phyloP scores from a whole-genome alignment of 2,329 filamentous ascomycete species.

The Dactylonectria estremocensis region DNA sequence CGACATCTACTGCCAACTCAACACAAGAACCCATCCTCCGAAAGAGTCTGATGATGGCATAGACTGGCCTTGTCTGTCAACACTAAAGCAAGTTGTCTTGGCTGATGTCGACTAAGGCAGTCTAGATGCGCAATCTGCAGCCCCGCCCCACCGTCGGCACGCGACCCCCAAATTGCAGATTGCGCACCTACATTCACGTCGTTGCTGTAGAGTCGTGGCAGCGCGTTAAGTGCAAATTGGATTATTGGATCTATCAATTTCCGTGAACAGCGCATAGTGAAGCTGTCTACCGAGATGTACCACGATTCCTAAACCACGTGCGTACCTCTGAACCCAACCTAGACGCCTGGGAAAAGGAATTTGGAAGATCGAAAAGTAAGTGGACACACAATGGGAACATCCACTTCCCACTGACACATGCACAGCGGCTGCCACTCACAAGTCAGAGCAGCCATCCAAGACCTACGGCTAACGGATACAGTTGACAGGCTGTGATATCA shows the following conservation, averaged over 20 bases:
- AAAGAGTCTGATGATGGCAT: slow-evolving; percentile 11
- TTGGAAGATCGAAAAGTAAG: neutral
- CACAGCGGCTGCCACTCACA: slow-evolving; percentile 18
- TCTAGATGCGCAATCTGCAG: slow-evolving; percentile 16
- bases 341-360: slow-evolving; percentile 4
- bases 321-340: too few relatives aligned
- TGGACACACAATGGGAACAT: slow-evolving; percentile 5
- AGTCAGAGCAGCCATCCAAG: slow-evolving; percentile 20
- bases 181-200: slow-evolving; percentile 21
- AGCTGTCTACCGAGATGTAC: neutral
- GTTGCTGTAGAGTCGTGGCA: slow-evolving; percentile 31
- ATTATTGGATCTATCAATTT: neutral
- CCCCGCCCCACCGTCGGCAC: slow-evolving; percentile 27
- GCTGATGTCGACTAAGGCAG: neutral
- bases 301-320: slow-evolving; percentile 12
- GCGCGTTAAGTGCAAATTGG: slow-evolving; percentile 30
- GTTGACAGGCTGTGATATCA: slow-evolving; percentile 24
- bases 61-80: slow-evolving; percentile 7
- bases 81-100: neutral
- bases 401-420: slow-evolving; percentile 6
- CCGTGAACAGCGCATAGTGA: neutral
- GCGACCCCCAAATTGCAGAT: slow-evolving; percentile 27
- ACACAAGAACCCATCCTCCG: neutral
- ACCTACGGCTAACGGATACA: neutral
- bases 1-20: neutral